Conservation (phyloP, 352 stramenopile species). For the Thalassiosira ordinaria region DNA sequence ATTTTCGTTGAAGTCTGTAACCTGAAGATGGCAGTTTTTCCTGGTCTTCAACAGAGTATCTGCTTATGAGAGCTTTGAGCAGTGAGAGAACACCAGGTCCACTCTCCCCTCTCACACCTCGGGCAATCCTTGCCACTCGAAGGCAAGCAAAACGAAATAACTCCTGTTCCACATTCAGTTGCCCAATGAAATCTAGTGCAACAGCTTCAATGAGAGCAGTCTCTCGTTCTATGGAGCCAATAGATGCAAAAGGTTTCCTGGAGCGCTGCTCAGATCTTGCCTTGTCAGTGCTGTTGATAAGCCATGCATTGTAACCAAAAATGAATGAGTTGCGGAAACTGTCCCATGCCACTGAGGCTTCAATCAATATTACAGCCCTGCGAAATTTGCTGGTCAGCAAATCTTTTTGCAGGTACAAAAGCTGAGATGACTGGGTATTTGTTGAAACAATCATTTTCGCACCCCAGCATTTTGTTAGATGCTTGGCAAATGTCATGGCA, state of each 20-base stretch:
- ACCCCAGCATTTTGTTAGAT: constrained; percentile 34
- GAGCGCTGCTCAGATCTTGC: constrained; percentile 17
- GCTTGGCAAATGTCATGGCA: constrained; percentile 41
- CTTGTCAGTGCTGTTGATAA: constrained; percentile 43
- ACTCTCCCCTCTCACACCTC: constrained; percentile 4
- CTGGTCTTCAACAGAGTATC: constrained; percentile 39
- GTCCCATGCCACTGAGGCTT: constrained; percentile 43
- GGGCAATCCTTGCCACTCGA: constrained; percentile 20
- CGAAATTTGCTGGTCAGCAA: constrained; percentile 37
- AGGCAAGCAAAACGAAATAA: constrained; percentile 53
- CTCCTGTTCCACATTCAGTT: constrained; percentile 42
- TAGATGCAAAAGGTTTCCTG: constrained; percentile 39
- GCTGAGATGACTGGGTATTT: neutral
- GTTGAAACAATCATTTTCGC: constrained; percentile 22
- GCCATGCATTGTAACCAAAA: constrained; percentile 56
- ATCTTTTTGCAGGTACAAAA: constrained; percentile 53
- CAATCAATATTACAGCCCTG: constrained; percentile 43
- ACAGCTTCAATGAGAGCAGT: constrained; percentile 49
- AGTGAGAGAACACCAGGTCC: constrained; percentile 24
- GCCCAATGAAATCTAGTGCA: constrained; percentile 43
- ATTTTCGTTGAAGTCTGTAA: constrained; percentile 58
- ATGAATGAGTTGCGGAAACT: constrained; percentile 32
- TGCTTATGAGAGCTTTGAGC: constrained; percentile 37
- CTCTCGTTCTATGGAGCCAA: constrained; percentile 41
- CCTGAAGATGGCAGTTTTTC: constrained; percentile 7